Evolutionary conservation across 257 asterid genomes (phyloP).

Genomic region (Przewalskia tangutica): DNA sequence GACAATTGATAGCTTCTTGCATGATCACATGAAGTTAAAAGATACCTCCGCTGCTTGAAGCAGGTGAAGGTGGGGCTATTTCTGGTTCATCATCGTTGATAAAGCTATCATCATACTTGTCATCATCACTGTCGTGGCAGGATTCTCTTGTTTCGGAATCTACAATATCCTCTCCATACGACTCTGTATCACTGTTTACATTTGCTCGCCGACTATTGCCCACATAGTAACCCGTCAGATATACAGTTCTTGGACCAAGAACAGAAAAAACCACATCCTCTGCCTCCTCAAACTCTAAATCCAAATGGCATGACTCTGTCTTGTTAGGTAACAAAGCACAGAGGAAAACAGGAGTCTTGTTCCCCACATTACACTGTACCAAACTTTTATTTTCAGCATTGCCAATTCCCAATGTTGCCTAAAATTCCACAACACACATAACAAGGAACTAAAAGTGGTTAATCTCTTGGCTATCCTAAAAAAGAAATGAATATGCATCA

Average conservation of each 20-base stretch:
- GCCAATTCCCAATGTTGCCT: slow-evolving; percentile 84
- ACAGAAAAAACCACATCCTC: slow-evolving; percentile 85
- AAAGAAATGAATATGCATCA: background rate
- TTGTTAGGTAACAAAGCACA: slow-evolving; percentile 54
- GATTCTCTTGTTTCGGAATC: slow-evolving; percentile 48
- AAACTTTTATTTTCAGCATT: slow-evolving; percentile 29
- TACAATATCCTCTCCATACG: slow-evolving; percentile 82
- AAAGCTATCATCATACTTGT: slow-evolving; percentile 73
- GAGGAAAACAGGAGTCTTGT: slow-evolving; percentile 50
- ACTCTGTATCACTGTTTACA: slow-evolving; percentile 62
- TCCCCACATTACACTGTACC: slow-evolving; percentile 81
- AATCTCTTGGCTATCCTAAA: background rate
- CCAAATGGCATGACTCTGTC: slow-evolving; percentile 62
- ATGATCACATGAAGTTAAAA: background rate
- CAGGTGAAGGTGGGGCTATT: slow-evolving; percentile 30
- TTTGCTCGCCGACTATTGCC: slow-evolving; percentile 11
- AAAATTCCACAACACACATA: slow-evolving; percentile 5
- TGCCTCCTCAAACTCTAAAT: slow-evolving; percentile 80
- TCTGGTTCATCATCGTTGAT: slow-evolving; percentile 44
- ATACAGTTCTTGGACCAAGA: slow-evolving; percentile 66
- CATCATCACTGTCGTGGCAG: slow-evolving; percentile 40
- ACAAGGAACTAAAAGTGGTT: slow-evolving; percentile 3
- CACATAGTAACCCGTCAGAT: slow-evolving; percentile 67
- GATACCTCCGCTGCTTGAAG: slow-evolving; percentile 38
- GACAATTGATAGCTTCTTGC: background rate